phyloP scores from a whole-genome alignment of 192 early-diverging fungal species.

The Entrophospora sp. region DNA sequence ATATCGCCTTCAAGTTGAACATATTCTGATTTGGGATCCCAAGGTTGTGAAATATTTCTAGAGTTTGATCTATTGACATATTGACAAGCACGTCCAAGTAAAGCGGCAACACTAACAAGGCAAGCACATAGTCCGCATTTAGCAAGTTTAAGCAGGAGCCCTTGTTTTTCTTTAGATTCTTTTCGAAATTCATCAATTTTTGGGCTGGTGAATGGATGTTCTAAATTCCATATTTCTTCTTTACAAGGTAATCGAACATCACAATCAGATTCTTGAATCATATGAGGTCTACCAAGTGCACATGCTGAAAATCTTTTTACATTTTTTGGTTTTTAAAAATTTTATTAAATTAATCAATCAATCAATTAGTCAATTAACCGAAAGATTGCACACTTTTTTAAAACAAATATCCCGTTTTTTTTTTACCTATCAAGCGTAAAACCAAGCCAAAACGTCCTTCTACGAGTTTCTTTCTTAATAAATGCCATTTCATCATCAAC shows the following conservation, averaged over 20 bases:
- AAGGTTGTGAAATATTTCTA: constrained; percentile 26
- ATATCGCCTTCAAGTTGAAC: constrained; percentile 28
- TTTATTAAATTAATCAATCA: not conserved
- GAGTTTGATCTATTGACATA: constrained; percentile 37
- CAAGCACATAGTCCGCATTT: constrained; percentile 27
- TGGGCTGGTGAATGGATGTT: constrained; percentile 20
- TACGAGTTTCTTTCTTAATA: constrained; percentile 38
- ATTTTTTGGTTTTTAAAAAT: not conserved
- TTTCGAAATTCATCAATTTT: constrained; percentile 16
- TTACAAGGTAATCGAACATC: constrained; percentile 40
- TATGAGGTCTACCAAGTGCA: constrained; percentile 37
- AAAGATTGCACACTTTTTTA: no score
- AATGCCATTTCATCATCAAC: constrained; percentile 24
- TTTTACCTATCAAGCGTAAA: constrained; percentile 43
- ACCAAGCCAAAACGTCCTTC: constrained; percentile 44
- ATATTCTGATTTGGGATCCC: constrained; percentile 38
- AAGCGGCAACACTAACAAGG: constrained; percentile 29
- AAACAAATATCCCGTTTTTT: constrained; percentile 6
- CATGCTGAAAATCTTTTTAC: constrained; percentile 27
- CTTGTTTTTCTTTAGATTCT: not conserved
- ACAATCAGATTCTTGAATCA: constrained; percentile 40
- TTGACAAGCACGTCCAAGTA: constrained; percentile 36
- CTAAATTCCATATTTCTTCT: constrained; percentile 37
- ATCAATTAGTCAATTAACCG: no score
- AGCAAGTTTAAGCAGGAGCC: not conserved